Percentiles rank a stretch among this genome's conserved stretches.
phyloP scores from a whole-genome alignment of 2,329 filamentous ascomycete genomes.

The Fusarium sp. region DNA sequence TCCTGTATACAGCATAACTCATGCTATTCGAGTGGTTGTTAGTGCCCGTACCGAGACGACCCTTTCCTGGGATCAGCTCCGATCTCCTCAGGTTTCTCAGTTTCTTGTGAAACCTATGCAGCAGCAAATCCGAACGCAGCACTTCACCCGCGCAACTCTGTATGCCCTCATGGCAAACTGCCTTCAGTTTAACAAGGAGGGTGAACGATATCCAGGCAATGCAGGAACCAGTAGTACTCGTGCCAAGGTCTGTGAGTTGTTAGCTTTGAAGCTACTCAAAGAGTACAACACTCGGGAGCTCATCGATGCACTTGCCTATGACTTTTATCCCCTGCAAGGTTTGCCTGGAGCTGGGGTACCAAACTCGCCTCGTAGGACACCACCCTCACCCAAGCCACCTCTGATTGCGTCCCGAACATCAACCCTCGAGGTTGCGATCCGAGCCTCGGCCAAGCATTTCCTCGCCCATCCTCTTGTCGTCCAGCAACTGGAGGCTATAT shows the following conservation, averaged over 20 bases:
- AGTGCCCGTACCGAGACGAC: constrained; percentile 90
- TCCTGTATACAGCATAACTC: constrained; percentile 90
- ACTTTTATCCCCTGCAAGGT: constrained; percentile 93
- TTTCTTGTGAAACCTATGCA: constrained; percentile 97
- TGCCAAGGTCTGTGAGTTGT: constrained; percentile 88
- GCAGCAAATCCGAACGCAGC: constrained; percentile 83
- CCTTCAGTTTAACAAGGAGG: constrained; percentile 91
- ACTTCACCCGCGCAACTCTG: constrained; percentile 87
- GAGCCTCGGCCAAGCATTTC: constrained; percentile 92
- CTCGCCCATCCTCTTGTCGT: constrained; percentile 91
- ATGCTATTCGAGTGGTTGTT: constrained; percentile 88
- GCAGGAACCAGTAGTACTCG: constrained; percentile 86
- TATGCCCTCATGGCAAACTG: constrained; percentile 95
- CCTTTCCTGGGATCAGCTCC: constrained; percentile 92
- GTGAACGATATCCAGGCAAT: constrained; percentile 83
- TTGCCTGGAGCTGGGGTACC: constrained; percentile 63
- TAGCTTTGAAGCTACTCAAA: constrained; percentile 89
- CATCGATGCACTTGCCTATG: constrained; percentile 94
- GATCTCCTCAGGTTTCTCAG: constrained; percentile 95
- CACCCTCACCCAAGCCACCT: constrained; percentile 58
- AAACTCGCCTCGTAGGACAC: constrained; percentile 47
- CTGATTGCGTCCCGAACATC: constrained; percentile 81
- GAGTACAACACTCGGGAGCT: constrained; percentile 91
- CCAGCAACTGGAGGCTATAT: constrained; percentile 95
- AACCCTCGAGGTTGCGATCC: constrained; percentile 91